A percentile compares a stretch with the other conserved stretches of the same genome.
These are phyloP conservation scores for Colletotrichum endophyticum DNA, from an alignment of 2,329 filamentous ascomycete genomes.

Conservation along the genomic window DNA sequence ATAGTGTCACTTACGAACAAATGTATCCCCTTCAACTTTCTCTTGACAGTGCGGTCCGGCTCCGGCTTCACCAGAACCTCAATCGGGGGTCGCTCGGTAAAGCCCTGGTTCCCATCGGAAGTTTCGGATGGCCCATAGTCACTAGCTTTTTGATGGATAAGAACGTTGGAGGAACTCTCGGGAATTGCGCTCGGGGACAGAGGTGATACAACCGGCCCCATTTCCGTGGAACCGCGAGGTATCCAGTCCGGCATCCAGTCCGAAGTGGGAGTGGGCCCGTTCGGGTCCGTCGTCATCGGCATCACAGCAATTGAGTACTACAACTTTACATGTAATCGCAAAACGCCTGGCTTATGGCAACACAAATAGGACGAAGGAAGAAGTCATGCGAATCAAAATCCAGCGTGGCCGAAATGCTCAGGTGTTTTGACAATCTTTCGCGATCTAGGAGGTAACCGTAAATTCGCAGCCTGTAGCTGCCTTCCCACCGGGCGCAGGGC, in stretches of 20 bases:
- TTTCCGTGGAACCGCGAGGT: neutral
- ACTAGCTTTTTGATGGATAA: neutral
- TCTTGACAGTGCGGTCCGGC: slow-evolving; percentile 25
- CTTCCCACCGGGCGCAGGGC: neutral
- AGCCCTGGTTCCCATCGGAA: neutral
- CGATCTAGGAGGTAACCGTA: neutral
- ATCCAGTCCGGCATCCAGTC: slow-evolving; percentile 25
- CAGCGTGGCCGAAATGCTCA: neutral
- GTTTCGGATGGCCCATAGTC: neutral
- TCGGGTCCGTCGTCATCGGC: neutral
- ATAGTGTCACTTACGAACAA: slow-evolving; percentile 18
- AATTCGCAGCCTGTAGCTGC: neutral
- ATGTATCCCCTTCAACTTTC: slow-evolving; percentile 28
- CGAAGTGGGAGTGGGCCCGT: neutral
- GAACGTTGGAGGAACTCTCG: neutral
- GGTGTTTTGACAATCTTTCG: neutral
- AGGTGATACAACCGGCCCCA: neutral
- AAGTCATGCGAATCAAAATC: neutral
- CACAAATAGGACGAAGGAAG: neutral
- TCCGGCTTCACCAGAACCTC: neutral
- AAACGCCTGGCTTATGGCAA: neutral
- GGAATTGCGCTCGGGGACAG: neutral
- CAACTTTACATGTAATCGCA: neutral
- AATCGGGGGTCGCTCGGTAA: neutral
- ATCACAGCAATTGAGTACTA: neutral